Evolutionary conservation across 345 rosid species (phyloP), one percentile per base, ranked within the genome.

Genomic region (Aquilaria malaccensis): DNA sequence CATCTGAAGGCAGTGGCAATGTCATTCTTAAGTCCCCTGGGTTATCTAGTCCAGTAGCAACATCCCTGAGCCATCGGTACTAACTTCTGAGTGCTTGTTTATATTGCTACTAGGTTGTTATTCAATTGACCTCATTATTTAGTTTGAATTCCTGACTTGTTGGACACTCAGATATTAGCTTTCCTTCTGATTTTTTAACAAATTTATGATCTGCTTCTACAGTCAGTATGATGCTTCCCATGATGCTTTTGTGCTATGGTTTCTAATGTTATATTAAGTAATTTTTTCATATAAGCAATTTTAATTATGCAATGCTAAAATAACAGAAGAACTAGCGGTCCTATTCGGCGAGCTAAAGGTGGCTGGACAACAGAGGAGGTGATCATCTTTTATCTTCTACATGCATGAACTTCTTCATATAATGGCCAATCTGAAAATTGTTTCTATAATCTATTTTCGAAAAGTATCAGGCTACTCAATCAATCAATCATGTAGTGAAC

Each of bases 351-450:
- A 56, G 96, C 99, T 3, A 95, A 91, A 75, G 97, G 99, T 13
- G 99, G 99, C 51, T 95, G 97, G 98, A 93, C 97, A 65, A 91
- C 82, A 0, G 88, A 85, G 78, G 99, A 91, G 95, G 97, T 90
- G 59, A 52, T 66, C 7, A 37, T 15, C 15, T 15, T 15, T 15
- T 15, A 15, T 15, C 15, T 15, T 15, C 15, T 15, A 15, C 15
- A 15, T 15, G 15, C 15, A 15, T 15, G 15, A 15, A 15, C 15
- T 15, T 15, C 15, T 15, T 15, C 15, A 15, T 15, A 15, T 15
- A 15, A 15, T 15, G 15, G 15, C 15, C 15, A 15, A 15, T 15
- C 15, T 15, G 15, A 15, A 15, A 15, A 15, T 15, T 15, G 15
- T 15, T 15, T 15, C 15, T 15, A 15, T 15, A 15, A 15, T 15